Evolutionary conservation across 2,329 filamentous ascomycete genomes (phyloP), one percentile per base, ranked within the genome.

Genomic region (Alternaria solani): DNA sequence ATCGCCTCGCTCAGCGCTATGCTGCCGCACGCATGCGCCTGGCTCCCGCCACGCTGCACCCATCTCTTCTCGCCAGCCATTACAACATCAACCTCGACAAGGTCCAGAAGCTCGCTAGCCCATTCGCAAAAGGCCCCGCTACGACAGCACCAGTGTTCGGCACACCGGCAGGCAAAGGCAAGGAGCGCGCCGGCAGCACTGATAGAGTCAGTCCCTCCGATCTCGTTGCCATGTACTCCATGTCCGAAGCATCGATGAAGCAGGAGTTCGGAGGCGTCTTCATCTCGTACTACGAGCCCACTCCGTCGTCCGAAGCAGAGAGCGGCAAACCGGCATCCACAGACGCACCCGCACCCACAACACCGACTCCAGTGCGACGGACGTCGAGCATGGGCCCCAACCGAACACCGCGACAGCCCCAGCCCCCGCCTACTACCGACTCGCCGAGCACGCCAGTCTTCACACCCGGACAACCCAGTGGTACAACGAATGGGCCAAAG

Each of bases 1-100:
- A 94, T 41, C 91, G 94, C 75, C 84, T 99, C 62, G 94, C 95
- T 12, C 92, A 97, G 80, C 88, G 95, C 69, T 99, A 97, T 70
- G 91, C 96, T 78, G 93, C 92, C 9, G 93, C 93, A 18, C 89
- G 95, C 62, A 93, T 94, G 79, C 89, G 93, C 26, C 84, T 90
- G 52, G 83, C 85, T 47, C 77, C 80, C n/a, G 87, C 87, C 60
- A 84, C 88, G 67, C 85, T 94, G 44, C 91, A 91, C 73, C 87
- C 88, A 41, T 88, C 89, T 30, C 82, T 97, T 49, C 83, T 97
- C 51, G 87, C 89, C 25, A 94, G 93, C 64, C 95, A 99, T 79
- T 99, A 88, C 80, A 87, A 87, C 69, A 86, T 89, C 72, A 86
- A 87, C 65, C 76, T 88, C 47, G 93, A 97, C 63, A 91, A 91